phyloP scores from a whole-genome alignment of 306 rosid genomes.

The Lagenaria siceraria region DNA sequence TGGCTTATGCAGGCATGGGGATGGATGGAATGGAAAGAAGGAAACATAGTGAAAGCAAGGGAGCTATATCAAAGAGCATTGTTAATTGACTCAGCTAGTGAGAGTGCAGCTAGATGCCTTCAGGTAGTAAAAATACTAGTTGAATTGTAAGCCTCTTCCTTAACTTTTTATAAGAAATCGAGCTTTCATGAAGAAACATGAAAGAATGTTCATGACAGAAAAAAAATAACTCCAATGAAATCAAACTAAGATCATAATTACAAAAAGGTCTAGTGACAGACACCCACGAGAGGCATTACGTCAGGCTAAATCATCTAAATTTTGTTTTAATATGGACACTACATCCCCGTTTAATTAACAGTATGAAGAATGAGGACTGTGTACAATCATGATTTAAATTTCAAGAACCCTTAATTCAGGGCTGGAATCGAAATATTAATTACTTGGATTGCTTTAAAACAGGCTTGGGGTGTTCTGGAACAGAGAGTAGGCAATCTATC shows the following conservation, averaged over 20 bases:
- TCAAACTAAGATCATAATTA: too few relatives aligned
- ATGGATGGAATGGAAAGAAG: constrained; percentile 99
- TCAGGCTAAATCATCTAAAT: not conserved
- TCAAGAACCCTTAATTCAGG: not conserved
- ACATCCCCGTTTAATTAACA: not conserved
- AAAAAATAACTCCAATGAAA: too few relatives aligned
- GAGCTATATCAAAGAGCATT: constrained; percentile 62
- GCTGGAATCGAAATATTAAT: not conserved
- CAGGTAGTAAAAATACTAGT: constrained; percentile 40
- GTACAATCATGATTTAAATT: not conserved
- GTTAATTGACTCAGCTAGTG: constrained; percentile 45
- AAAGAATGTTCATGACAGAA: too few relatives aligned
- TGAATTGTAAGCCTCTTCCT: not conserved
- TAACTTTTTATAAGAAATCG: too few relatives aligned
- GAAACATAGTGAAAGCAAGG: constrained; percentile 67
- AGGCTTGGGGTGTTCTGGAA: constrained; percentile 99
- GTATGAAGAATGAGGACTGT: not conserved
- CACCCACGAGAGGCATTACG: too few relatives aligned
- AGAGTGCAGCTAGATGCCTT: constrained; percentile 93
- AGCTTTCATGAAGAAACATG: too few relatives aligned
- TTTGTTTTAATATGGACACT: not conserved
- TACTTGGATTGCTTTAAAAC: constrained; percentile 1
- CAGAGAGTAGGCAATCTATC: constrained; percentile 66
- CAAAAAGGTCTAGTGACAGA: too few relatives aligned
- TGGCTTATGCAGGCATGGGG: constrained; percentile 86